These are phyloP conservation scores for Globisporangium sylvaticum DNA, from an alignment of 352 stramenopile genomes.

Conservation along the genomic window DNA sequence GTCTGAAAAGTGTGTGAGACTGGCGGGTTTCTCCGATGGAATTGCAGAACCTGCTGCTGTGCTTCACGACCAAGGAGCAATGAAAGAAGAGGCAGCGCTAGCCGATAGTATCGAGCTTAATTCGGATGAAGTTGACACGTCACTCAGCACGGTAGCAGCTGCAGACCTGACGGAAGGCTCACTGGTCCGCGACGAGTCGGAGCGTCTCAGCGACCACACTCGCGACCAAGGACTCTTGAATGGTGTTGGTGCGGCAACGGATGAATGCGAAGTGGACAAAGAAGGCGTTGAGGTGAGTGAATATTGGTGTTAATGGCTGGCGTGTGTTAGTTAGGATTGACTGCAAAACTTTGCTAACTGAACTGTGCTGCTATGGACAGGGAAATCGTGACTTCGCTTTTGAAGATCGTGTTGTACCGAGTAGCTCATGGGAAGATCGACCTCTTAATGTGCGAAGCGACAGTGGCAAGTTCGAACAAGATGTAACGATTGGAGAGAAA, in stretches of 20 bases:
- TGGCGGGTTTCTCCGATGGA: background rate
- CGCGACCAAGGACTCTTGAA: background rate
- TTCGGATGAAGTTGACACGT: background rate
- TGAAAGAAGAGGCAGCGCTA: background rate
- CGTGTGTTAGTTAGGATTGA: background rate
- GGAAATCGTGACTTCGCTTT: background rate
- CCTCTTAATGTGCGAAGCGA: slow-evolving; percentile 8
- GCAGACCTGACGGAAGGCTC: background rate
- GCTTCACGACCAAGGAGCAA: background rate
- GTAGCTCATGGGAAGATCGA: slow-evolving; percentile 9
- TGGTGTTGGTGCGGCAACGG: background rate
- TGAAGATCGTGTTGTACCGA: background rate
- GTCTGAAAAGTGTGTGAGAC: slow-evolving; percentile 19
- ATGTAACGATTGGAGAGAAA: background rate
- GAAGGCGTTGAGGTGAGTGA: background rate
- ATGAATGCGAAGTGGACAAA: background rate
- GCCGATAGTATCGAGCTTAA: background rate
- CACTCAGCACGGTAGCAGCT: background rate
- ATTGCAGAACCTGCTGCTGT: background rate
- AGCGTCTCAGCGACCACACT: background rate
- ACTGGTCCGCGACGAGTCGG: background rate
- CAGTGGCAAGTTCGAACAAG: background rate
- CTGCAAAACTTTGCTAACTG: background rate
- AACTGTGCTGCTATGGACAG: background rate
- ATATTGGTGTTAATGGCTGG: background rate